Evolutionary conservation across 2,329 filamentous ascomycete species (phyloP).

Genomic region (Xylariaceae sp.): DNA sequence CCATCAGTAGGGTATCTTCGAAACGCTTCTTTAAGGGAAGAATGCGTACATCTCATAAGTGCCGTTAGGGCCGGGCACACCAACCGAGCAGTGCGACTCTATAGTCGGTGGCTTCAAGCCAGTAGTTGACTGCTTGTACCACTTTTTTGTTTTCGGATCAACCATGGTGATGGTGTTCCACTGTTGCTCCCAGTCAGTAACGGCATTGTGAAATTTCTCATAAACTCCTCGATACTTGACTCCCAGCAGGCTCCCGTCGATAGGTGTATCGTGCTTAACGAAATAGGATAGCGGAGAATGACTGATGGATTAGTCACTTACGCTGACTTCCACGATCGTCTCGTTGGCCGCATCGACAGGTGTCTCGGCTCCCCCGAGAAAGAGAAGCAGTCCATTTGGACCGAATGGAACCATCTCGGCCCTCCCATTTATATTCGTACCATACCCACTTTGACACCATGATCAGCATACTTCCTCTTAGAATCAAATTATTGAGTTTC

Average conservation of each 20-base stretch:
- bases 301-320: no score
- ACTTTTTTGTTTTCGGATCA: conserved; percentile 32
- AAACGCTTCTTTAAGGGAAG: neutral
- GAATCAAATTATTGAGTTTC: no score
- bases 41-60: conserved; percentile 35
- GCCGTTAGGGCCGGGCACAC: conserved; percentile 28
- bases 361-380: conserved; percentile 30
- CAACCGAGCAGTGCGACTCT: conserved; percentile 33
- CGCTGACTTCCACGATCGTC: conserved; percentile 17
- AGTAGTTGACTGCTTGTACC: conserved; percentile 33
- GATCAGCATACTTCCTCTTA: no score
- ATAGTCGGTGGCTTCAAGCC: conserved; percentile 27
- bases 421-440: conserved; percentile 28
- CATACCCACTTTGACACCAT: conserved; percentile 9
- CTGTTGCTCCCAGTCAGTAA: no score
- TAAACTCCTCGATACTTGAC: no score
- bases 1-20: conserved; percentile 1
- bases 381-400: conserved; percentile 29
- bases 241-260: no score
- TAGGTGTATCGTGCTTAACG: no score
- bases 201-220: no score
- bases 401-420: conserved; percentile 34
- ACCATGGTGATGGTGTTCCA: conserved; percentile 31
- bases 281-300: no score
- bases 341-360: conserved; percentile 20